These are phyloP conservation scores for Dendrobium nobile DNA, from an alignment of 106 monocot species.

Conservation along the genomic window DNA sequence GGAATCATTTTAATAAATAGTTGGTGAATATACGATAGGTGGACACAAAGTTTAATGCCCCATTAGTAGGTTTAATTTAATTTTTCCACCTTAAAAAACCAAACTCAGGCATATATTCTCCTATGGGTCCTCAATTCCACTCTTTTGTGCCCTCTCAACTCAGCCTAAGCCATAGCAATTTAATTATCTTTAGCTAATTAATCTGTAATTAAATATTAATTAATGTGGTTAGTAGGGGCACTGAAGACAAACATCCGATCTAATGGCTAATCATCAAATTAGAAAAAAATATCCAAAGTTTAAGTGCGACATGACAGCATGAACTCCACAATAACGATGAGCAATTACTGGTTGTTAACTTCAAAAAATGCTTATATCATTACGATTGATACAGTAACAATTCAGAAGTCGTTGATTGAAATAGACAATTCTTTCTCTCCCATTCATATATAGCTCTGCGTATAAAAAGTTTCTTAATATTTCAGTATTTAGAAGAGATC, in stretches of 20 bases:
- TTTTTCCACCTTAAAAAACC: background rate
- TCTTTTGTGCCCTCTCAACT: background rate
- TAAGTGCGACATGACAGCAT: background rate
- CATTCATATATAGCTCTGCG: no score
- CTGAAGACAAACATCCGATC: background rate
- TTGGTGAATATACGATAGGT: no score
- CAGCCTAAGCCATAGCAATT: background rate
- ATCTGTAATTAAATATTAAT: background rate
- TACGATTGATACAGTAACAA: no score
- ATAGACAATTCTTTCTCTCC: no score
- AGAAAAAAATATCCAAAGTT: background rate
- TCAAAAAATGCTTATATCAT: no score
- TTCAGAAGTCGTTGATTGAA: no score
- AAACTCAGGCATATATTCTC: background rate
- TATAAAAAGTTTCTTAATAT: no score
- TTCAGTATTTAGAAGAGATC: no score
- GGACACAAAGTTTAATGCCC: background rate
- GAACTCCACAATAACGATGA: no score
- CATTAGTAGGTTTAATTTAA: background rate
- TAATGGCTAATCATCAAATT: slow-evolving; percentile 1
- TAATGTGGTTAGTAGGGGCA: background rate
- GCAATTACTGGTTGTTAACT: no score
- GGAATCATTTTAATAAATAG: no score
- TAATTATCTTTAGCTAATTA: background rate
- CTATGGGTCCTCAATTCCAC: background rate